Conservation (phyloP, 2,329 filamentous ascomycete genomes). For the Hypomyces perniciosus region DNA sequence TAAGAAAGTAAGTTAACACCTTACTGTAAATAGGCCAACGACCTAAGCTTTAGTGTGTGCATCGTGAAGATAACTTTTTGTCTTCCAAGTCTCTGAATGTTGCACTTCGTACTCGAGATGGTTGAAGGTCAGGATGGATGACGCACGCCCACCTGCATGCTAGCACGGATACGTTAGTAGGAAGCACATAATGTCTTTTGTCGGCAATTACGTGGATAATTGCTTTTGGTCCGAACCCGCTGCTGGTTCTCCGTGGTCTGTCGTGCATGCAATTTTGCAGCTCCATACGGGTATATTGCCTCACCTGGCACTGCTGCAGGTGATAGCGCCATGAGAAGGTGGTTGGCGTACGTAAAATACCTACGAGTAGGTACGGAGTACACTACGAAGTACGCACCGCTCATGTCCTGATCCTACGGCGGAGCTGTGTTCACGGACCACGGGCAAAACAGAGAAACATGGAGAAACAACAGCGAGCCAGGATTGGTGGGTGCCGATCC, state of each 20-base stretch:
- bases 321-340: constrained; percentile 13
- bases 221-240: constrained; percentile 1
- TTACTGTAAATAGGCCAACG: background rate
- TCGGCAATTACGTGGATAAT: background rate
- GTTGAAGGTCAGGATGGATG: no score
- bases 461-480: constrained; percentile 9
- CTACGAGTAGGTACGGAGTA: background rate
- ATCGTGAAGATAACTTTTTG: no score
- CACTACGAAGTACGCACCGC: constrained; percentile 1
- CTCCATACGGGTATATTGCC: constrained; percentile 9
- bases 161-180: no score
- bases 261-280: constrained; percentile 8
- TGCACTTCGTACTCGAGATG: no score
- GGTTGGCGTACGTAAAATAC: constrained; percentile 6
- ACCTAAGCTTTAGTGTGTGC: no score
- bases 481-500: constrained; percentile 11
- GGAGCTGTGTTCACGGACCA: constrained; percentile 9
- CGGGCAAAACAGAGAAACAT: constrained; percentile 8
- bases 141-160: no score
- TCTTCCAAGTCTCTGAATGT: no score
- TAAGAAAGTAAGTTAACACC: background rate
- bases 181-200: background rate
- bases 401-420: constrained; percentile 1
- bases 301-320: constrained; percentile 15
- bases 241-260: constrained; percentile 3